These are phyloP conservation scores for Sporopachydermia quercuum DNA, from an alignment of 805 yeast genomes.

Conservation along the genomic window DNA sequence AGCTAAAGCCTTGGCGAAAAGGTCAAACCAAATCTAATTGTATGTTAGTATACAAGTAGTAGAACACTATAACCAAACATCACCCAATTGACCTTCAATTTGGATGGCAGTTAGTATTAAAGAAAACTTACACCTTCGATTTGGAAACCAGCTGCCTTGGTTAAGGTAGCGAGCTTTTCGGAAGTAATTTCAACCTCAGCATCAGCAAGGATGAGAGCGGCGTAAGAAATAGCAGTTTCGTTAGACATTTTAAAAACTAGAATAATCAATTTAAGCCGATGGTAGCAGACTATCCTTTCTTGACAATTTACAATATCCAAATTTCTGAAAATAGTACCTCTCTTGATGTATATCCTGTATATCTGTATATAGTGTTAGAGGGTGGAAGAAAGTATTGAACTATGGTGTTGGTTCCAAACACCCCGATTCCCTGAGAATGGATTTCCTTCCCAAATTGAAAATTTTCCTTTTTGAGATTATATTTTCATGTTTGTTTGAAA, in stretches of 20 bases:
- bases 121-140: constrained; percentile 39
- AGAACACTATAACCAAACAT: background rate
- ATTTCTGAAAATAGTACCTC: no score
- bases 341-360: no score
- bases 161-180: constrained; percentile 65
- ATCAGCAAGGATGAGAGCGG: constrained; percentile 80
- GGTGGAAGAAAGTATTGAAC: no score
- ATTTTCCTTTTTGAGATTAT: no score
- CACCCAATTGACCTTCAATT: background rate
- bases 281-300: constrained; percentile 1
- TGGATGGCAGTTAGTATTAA: background rate
- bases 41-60: constrained; percentile 2
- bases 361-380: no score
- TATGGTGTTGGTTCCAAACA: no score
- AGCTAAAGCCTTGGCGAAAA: constrained; percentile 76
- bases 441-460: no score
- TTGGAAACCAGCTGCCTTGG: constrained; percentile 71
- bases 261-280: constrained; percentile 1
- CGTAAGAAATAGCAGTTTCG: constrained; percentile 79
- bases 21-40: constrained; percentile 64
- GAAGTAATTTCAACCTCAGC: constrained; percentile 56
- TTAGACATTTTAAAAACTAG: constrained; percentile 1
- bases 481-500: no score
- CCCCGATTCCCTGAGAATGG: no score
- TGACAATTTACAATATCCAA: background rate